Percentiles rank a stretch among this genome's conserved stretches.
Conservation (phyloP, 331 rosid species). For the Arachis monticola region DNA sequence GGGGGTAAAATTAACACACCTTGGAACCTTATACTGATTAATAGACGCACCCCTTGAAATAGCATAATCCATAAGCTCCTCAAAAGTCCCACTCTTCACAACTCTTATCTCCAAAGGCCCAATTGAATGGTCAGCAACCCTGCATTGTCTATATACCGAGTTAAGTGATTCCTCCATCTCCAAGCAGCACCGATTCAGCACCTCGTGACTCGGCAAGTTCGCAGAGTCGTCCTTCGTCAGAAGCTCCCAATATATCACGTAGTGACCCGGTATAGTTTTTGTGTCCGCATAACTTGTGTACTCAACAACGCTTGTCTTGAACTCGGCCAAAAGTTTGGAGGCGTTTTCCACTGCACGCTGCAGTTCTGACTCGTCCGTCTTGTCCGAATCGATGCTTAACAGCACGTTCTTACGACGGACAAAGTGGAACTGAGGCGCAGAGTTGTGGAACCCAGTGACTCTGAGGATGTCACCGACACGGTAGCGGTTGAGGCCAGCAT, state of each 20-base stretch:
- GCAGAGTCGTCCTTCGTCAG: slow-evolving; percentile 41
- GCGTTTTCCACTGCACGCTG: slow-evolving; percentile 51
- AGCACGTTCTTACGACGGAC: slow-evolving; percentile 53
- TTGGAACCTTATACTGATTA: slow-evolving; percentile 57
- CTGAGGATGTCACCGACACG: slow-evolving; percentile 53
- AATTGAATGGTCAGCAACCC: slow-evolving; percentile 50
- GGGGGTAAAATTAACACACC: slow-evolving; percentile 60
- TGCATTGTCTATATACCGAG: slow-evolving; percentile 55
- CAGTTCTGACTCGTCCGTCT: slow-evolving; percentile 55
- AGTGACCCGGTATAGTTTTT: slow-evolving; percentile 53
- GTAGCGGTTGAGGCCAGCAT: slow-evolving; percentile 46
- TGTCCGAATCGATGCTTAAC: slow-evolving; percentile 55
- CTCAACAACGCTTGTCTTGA: slow-evolving; percentile 56
- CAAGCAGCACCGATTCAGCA: slow-evolving; percentile 47
- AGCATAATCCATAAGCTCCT: slow-evolving; percentile 62
- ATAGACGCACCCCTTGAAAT: slow-evolving; percentile 58
- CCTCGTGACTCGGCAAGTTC: slow-evolving; percentile 35
- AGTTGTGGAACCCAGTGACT: slow-evolving; percentile 58
- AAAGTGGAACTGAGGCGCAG: slow-evolving; percentile 54
- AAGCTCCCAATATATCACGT: slow-evolving; percentile 57
- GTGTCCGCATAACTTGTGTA: slow-evolving; percentile 56
- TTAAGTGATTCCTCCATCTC: slow-evolving; percentile 55
- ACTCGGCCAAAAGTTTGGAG: slow-evolving; percentile 32
- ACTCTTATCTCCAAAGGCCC: slow-evolving; percentile 55
- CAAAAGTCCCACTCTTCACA: slow-evolving; percentile 48